phyloP scores from a whole-genome alignment of 441 rosid genomes.

The Isatis lusitanica region DNA sequence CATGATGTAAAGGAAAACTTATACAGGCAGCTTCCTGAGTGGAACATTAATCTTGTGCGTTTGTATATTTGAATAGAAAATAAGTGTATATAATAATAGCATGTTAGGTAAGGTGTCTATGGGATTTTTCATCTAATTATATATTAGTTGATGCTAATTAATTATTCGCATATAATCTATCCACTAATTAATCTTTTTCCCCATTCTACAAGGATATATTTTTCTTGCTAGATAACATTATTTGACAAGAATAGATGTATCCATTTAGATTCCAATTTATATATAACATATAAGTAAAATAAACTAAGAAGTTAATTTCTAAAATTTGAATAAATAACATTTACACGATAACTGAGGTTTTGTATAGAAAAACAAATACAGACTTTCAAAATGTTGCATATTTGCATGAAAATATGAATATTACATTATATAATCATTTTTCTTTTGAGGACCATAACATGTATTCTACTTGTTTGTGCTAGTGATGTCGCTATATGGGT shows the following conservation, averaged over 20 bases:
- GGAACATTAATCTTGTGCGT: constrained; percentile 27
- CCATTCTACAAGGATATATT: background rate
- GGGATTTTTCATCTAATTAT: constrained; percentile 1
- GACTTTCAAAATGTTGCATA: background rate
- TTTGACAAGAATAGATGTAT: background rate
- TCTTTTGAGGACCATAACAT: background rate
- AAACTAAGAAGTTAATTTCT: background rate
- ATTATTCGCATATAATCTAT: background rate
- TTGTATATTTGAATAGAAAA: constrained; percentile 4
- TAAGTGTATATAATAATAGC: constrained; percentile 7
- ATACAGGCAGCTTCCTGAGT: constrained; percentile 2
- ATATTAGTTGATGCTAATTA: constrained; percentile 3
- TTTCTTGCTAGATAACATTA: background rate
- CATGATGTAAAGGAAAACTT: background rate
- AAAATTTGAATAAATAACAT: background rate
- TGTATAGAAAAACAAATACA: background rate
- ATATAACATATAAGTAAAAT: background rate
- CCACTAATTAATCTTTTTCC: background rate
- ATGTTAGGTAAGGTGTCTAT: constrained; percentile 29
- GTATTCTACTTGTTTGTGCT: background rate
- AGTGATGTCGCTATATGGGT: background rate
- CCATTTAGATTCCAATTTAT: background rate
- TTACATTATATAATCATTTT: background rate
- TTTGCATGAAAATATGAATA: background rate
- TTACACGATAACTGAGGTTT: background rate